phyloP scores from a whole-genome alignment of 306 rosid genomes.

The Gastrolobium villosum region DNA sequence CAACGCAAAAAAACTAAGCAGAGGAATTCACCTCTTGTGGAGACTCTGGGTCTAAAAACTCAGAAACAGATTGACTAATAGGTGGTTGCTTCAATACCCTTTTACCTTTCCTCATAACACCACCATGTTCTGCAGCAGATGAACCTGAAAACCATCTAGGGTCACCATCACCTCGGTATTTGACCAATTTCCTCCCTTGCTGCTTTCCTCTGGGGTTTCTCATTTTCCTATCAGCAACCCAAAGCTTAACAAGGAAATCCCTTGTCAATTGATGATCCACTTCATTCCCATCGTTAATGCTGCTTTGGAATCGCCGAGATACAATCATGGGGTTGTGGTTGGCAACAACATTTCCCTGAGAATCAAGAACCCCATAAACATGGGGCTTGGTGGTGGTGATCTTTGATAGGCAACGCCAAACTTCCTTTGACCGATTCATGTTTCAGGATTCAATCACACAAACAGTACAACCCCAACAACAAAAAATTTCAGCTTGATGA shows the following conservation, averaged over 20 bases:
- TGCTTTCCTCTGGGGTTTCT: slow-evolving; percentile 39
- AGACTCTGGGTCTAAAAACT: slow-evolving; percentile 60
- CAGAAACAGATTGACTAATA: slow-evolving; percentile 72
- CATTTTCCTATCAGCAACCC: slow-evolving; percentile 70
- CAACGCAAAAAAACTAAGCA: not conserved
- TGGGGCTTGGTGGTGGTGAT: not conserved
- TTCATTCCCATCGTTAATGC: slow-evolving; percentile 27
- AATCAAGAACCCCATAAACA: slow-evolving; percentile 28
- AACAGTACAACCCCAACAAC: no score
- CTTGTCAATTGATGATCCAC: slow-evolving; percentile 57
- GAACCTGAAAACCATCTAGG: slow-evolving; percentile 55
- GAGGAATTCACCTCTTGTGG: slow-evolving; percentile 69
- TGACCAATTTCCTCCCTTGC: slow-evolving; percentile 36
- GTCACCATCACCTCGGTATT: slow-evolving; percentile 37
- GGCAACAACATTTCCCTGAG: slow-evolving; percentile 32
- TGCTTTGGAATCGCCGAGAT: slow-evolving; percentile 60
- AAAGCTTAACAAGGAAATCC: slow-evolving; percentile 66
- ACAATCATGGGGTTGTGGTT: slow-evolving; percentile 11
- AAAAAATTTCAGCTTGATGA: not conserved
- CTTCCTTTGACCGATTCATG: slow-evolving; percentile 54
- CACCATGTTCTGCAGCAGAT: slow-evolving; percentile 40
- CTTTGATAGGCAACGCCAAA: slow-evolving; percentile 40
- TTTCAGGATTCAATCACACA: not conserved
- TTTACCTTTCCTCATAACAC: not conserved
- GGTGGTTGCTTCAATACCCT: slow-evolving; percentile 69